phyloP scores from a whole-genome alignment of 108 stramenopile genomes.

The Pseudonitzschia multistriata region DNA sequence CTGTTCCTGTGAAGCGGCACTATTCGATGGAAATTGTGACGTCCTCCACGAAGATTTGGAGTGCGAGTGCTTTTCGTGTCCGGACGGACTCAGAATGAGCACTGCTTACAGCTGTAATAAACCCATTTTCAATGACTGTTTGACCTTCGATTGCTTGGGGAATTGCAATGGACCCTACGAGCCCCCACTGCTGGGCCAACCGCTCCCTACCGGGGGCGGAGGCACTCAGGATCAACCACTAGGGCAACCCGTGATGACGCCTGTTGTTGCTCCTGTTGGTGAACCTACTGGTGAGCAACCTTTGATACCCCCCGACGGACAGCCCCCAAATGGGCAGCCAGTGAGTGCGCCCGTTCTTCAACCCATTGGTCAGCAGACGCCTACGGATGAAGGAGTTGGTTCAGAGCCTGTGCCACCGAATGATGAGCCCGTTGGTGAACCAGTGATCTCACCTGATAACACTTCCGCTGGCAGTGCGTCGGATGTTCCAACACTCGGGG shows the following conservation, averaged over 20 bases:
- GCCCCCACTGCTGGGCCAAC: not conserved
- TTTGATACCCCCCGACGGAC: not conserved
- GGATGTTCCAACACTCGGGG: too few species aligned
- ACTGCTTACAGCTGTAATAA: slow-evolving; percentile 8
- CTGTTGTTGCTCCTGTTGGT: not conserved
- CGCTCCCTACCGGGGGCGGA: not conserved
- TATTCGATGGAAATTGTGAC: slow-evolving; percentile 1
- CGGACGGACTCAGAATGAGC: not conserved
- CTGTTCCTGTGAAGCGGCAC: not conserved
- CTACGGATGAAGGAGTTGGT: not conserved
- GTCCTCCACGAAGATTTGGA: not conserved
- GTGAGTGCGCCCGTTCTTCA: not conserved
- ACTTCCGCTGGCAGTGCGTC: too few species aligned
- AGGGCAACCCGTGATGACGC: not conserved
- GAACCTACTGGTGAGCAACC: not conserved
- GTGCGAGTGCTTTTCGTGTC: slow-evolving; percentile 14
- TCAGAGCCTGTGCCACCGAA: too few species aligned
- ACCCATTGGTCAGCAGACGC: not conserved
- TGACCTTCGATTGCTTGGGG: slow-evolving; percentile 19
- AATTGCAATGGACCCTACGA: slow-evolving; percentile 17
- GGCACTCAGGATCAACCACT: not conserved
- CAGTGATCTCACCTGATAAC: too few species aligned
- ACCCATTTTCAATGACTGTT: slow-evolving; percentile 5
- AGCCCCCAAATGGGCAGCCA: not conserved
- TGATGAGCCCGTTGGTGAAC: too few species aligned